These are phyloP conservation scores for Psilocybe subaeruginosa DNA, from an alignment of 768 basidiomycete species.

Conservation along the genomic window DNA sequence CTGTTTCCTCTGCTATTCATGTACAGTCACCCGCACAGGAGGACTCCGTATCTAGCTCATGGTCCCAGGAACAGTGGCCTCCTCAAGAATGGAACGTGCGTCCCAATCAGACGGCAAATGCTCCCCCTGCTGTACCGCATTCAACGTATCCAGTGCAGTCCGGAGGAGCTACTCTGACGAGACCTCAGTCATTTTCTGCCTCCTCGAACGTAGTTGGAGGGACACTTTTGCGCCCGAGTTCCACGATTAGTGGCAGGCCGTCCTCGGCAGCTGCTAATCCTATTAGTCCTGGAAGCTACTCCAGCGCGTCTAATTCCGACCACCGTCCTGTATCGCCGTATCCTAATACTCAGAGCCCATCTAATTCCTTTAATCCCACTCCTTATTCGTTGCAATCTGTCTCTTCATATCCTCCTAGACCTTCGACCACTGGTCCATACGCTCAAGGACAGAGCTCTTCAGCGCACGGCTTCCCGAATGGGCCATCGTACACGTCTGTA, in stretches of 20 bases:
- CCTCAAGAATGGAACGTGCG: constrained; percentile 43
- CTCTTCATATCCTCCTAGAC: constrained; percentile 11
- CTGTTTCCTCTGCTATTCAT: background rate
- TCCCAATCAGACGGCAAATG: constrained; percentile 19
- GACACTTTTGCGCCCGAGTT: constrained; percentile 11
- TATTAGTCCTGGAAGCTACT: constrained; percentile 6
- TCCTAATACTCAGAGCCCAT: constrained; percentile 1
- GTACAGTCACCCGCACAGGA: background rate
- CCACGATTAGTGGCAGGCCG: constrained; percentile 9
- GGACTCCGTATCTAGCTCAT: constrained; percentile 12
- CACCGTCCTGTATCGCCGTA: constrained; percentile 6
- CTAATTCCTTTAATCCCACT: constrained; percentile 5
- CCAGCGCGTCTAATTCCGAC: background rate
- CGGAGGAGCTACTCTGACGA: constrained; percentile 35
- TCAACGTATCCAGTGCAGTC: constrained; percentile 16
- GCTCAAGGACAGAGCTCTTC: background rate
- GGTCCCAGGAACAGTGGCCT: constrained; percentile 42
- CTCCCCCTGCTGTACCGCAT: constrained; percentile 14
- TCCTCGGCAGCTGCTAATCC: constrained; percentile 10
- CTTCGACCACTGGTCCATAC: constrained; percentile 4
- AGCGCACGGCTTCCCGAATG: constrained; percentile 4
- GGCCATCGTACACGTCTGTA: constrained; percentile 5
- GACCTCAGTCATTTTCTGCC: constrained; percentile 33
- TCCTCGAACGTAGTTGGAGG: constrained; percentile 10
- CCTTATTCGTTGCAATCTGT: constrained; percentile 10